Evolutionary conservation across 441 rosid species (phyloP), one percentile per base, ranked within the genome.

Genomic region (Populus hybrid): DNA sequence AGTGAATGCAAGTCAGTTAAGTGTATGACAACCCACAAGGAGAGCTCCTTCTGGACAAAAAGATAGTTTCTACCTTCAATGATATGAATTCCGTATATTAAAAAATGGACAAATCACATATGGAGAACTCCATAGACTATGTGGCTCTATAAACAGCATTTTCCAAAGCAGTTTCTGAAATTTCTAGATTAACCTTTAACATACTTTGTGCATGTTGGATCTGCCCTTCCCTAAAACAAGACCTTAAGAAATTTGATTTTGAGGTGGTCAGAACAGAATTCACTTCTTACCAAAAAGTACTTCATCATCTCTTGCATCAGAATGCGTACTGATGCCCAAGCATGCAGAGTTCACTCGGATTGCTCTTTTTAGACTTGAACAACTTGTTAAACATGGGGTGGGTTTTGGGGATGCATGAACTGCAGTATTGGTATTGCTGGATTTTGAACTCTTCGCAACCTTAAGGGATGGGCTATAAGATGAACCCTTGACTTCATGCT

Each of bases 221-320:
- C 34, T 70, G 20, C 28, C 34, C 54, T 61, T 24, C 40, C 23
- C 21, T 20, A 42, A 2, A 46, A 46, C 57, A 46, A 46, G 57
- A 14, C 6, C 63, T 18, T 10, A 72, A n/a, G 30, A 32, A 21
- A 77, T 71, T 73, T 21, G 69, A 72, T 63, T 46, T 65, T 21
- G 64, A 54, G 73, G 75, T 76, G 21, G 57, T 69, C n/a, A 36
- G 61, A 74, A 26, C 67, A 26, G 40, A 80, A 35, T 66, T 79
- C n/a, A 23, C 59, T 71, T 72, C 83, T 83, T 84, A 89, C 92
- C 88, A 16, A 81, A 72, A 69, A 69, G 79, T 5, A 26, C 54
- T 76, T 80, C 84, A 21, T 61, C 67, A 68, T 82, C 84, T 81
- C 78, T 77, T 61, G 81, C 61, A 74, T 38, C 72, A 50, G 42